These are phyloP conservation scores for Clausena lansium DNA, from an alignment of 345 rosid genomes.

Conservation along the genomic window DNA sequence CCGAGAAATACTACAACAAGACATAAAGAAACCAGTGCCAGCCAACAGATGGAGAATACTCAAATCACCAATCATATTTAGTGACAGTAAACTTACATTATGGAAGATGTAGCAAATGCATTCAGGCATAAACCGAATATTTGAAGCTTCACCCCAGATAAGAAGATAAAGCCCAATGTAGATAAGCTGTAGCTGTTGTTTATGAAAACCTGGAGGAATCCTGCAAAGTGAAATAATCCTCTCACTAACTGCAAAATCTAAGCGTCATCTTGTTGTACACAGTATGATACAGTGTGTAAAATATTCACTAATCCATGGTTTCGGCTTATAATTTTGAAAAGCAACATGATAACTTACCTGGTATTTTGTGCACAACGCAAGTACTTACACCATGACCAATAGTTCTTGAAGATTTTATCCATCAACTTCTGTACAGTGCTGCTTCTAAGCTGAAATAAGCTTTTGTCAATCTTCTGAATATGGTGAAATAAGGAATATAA, in stretches of 20 bases:
- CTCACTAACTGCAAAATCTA: conserved; percentile 6
- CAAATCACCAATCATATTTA: conserved; percentile 1
- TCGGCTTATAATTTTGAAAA: conserved; percentile 17
- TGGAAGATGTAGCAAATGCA: conserved; percentile 98
- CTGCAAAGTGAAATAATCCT: conserved; percentile 46
- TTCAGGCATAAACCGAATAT: conserved; percentile 97
- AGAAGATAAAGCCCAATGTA: conserved; percentile 87
- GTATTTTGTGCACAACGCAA: conserved; percentile 48
- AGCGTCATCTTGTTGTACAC: conserved; percentile 4
- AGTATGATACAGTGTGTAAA: not conserved
- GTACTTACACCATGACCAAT: conserved; percentile 86
- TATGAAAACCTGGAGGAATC: conserved; percentile 37
- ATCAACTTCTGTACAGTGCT: conserved; percentile 46
- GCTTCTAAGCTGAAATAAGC: conserved; percentile 53
- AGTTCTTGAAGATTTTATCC: conserved; percentile 77
- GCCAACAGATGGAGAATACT: conserved; percentile 1
- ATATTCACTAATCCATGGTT: conserved; percentile 3
- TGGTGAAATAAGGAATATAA: conserved; percentile 10
- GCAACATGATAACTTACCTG: conserved; percentile 37
- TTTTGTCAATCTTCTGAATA: conserved; percentile 28
- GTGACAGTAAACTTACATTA: conserved; percentile 44
- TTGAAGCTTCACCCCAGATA: conserved; percentile 99
- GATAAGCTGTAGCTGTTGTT: conserved; percentile 65
- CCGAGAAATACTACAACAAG: not conserved
- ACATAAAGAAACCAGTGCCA: conserved; percentile 2